These are phyloP conservation scores for Penicillium thymicola DNA, from an alignment of 2,329 filamentous ascomycete species.

Conservation along the genomic window DNA sequence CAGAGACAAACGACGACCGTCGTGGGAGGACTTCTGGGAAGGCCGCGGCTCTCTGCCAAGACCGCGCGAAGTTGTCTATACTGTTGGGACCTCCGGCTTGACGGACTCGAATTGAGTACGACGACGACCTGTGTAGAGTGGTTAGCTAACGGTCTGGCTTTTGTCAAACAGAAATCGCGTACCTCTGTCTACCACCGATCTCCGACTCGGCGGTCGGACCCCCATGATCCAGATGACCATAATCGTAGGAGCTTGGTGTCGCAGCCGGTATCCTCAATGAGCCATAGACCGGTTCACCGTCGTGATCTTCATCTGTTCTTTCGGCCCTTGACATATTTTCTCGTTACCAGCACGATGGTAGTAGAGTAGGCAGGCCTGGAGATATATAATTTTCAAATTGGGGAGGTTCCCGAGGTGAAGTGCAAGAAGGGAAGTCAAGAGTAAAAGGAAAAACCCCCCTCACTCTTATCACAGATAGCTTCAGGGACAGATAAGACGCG, in stretches of 20 bases:
- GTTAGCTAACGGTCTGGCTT: neutral
- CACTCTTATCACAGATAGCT: constrained; percentile 11
- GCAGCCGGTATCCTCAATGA: constrained; percentile 9
- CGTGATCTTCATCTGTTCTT: constrained; percentile 5
- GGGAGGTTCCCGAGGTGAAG: neutral
- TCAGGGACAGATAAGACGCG: constrained; percentile 4
- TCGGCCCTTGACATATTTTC: constrained; percentile 2
- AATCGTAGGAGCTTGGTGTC: constrained; percentile 16
- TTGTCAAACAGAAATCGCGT: neutral
- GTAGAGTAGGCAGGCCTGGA: neutral
- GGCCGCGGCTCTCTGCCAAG: constrained; percentile 84
- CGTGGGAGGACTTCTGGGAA: constrained; percentile 86
- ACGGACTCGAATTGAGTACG: constrained; percentile 47
- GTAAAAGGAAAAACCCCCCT: neutral
- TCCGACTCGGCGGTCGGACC: constrained; percentile 16
- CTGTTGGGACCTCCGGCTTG: constrained; percentile 90
- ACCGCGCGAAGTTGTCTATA: constrained; percentile 87
- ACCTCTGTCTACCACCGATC: constrained; percentile 16
- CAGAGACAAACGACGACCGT: constrained; percentile 68
- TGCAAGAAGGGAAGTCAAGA: neutral
- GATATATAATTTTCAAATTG: neutral
- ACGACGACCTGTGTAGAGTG: constrained; percentile 29
- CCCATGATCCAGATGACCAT: constrained; percentile 8
- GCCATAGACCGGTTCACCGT: constrained; percentile 6
- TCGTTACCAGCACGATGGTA: neutral